Evolutionary conservation across 257 asterid species (phyloP), one percentile per base, ranked within the genome.

Genomic region (Dorcoceras hygrometricum): DNA sequence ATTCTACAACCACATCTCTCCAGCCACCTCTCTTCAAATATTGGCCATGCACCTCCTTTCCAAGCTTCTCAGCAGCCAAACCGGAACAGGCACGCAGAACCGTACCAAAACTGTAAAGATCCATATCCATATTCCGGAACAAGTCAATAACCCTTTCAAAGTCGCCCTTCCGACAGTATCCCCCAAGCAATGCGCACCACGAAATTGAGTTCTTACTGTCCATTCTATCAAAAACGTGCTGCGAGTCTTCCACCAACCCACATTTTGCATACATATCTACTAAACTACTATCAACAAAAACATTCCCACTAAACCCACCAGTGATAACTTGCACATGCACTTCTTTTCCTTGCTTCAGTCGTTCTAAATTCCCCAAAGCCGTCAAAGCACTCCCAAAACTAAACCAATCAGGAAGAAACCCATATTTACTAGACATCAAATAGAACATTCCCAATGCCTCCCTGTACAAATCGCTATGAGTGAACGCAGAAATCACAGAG

Each of bases 31-130:
- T 76, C 82, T 83, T 93, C 74, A 93, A 71, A 78, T 90, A 93
- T 67, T 86, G 99, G 74, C 97, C 85, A 71, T 93, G 99, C 0
- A 93, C 76, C 78, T 90, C 96, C 78, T 83, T 93, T 29, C 99
- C 99, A 0, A 78, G 84, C 68, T 77, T 82, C 68, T 75, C 83
- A 25, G 89, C 83, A 16, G 89, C 84, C 81, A 93, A 83, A 48
- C 97, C 99, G 14, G 95, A 80, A 78, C 96, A 89, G 23, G 96
- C 96, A 18, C 96, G 88, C 7, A 89, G 82, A 74, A 85, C 82
- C 25, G 89, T 89, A 28, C 95, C 96, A 14, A 89, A 89, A 67
- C 81, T 66, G 71, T 89, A 85, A 67, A 87, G 90, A 58, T 89
- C 90, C 43, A 82, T 80, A 65, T 75, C 90, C 89, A 83, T 82